Evolutionary conservation across 495 filamentous ascomycete genomes (phyloP).

Genomic region (Sphaerosporella brunnea): DNA sequence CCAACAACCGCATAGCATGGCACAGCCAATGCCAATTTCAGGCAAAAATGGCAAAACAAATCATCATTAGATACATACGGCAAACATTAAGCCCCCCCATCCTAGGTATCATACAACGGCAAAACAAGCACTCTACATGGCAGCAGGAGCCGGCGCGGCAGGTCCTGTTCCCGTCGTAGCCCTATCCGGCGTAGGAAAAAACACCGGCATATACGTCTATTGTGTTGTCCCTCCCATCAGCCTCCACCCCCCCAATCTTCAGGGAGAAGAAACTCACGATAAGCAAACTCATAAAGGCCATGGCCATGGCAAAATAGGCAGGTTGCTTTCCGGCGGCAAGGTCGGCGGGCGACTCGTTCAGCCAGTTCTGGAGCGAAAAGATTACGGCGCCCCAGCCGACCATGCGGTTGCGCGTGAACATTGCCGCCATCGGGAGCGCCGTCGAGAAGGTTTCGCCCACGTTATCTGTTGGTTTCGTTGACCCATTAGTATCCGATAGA

Average conservation of each 20-base stretch:
- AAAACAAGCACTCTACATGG: background rate
- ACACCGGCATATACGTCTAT: conserved; percentile 21
- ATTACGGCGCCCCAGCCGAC: conserved; percentile 17
- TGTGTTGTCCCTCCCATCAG: background rate
- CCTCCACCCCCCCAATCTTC: background rate
- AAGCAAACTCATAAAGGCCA: conserved; percentile 20
- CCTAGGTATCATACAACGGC: too few species aligned
- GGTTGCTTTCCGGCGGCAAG: conserved; percentile 25
- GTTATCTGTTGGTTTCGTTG: too few species aligned
- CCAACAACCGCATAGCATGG: background rate
- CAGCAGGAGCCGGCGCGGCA: background rate
- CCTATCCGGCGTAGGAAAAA: conserved; percentile 14
- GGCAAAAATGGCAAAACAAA: too few species aligned
- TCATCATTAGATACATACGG: too few species aligned
- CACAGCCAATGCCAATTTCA: too few species aligned
- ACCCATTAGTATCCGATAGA: too few species aligned
- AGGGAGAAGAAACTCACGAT: conserved; percentile 8
- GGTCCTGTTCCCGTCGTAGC: conserved; percentile 4
- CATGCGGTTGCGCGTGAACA: conserved; percentile 24
- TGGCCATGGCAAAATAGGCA: conserved; percentile 21
- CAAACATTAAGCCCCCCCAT: too few species aligned
- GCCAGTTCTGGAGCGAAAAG: conserved; percentile 24
- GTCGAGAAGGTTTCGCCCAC: conserved; percentile 22
- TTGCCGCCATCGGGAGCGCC: conserved; percentile 26
- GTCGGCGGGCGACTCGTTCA: conserved; percentile 20